A percentile compares a stretch with the other conserved stretches of the same genome.
phyloP scores from a whole-genome alignment of 1,284 basidiomycete species.

The Ustilago cynodontis region DNA sequence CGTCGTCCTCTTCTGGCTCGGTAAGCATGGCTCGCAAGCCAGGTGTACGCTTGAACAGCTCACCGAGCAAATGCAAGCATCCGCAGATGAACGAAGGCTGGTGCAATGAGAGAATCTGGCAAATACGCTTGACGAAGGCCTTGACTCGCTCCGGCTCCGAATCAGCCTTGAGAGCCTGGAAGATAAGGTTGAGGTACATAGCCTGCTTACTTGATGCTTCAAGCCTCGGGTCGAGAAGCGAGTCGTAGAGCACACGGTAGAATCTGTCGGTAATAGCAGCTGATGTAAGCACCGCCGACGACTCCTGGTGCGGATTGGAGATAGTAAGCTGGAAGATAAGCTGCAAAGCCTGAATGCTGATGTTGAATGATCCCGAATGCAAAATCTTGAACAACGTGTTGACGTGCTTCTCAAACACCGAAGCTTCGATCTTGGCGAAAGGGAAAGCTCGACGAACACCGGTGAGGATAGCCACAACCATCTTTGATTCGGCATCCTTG shows the following conservation, averaged over 20 bases:
- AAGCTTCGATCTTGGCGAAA: slow-evolving; percentile 81
- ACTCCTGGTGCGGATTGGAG: slow-evolving; percentile 33
- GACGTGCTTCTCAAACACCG: slow-evolving; percentile 84
- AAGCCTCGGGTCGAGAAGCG: slow-evolving; percentile 85
- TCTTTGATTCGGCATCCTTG: slow-evolving; percentile 78
- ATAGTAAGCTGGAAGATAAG: slow-evolving; percentile 85
- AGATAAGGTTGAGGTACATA: slow-evolving; percentile 95
- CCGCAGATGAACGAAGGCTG: slow-evolving; percentile 92
- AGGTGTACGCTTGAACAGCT: slow-evolving; percentile 81
- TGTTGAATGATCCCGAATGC: slow-evolving; percentile 90
- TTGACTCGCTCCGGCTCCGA: slow-evolving; percentile 77
- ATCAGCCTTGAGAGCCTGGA: slow-evolving; percentile 91
- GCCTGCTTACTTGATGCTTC: slow-evolving; percentile 90
- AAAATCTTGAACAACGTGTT: slow-evolving; percentile 95
- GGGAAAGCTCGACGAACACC: slow-evolving; percentile 96
- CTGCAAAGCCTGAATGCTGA: slow-evolving; percentile 91
- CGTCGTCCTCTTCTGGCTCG: slow-evolving; percentile 71
- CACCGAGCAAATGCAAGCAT: slow-evolving; percentile 76
- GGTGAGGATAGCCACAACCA: slow-evolving; percentile 90
- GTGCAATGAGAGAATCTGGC: slow-evolving; percentile 83
- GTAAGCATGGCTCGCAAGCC: slow-evolving; percentile 80
- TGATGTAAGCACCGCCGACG: slow-evolving; percentile 38
- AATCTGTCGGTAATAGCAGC: slow-evolving; percentile 76
- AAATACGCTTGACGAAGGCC: slow-evolving; percentile 86
- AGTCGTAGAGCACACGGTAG: slow-evolving; percentile 90